These are phyloP conservation scores for Helianthus annuus DNA, from an alignment of 129 eudicot species.

Conservation along the genomic window HanXRQr2.0-SUNRISE NC_035442.2:12403569-12404068, in stretches of 20 bases:
- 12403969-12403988: constrained; percentile 54
- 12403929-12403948: constrained; percentile 38
- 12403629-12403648: no score
- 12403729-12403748: not conserved
- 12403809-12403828: constrained; percentile 77
- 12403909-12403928: constrained; percentile 37
- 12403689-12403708: no score
- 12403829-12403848: constrained; percentile 58
- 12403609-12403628: no score
- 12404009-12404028: constrained; percentile 30
- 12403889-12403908: constrained; percentile 44
- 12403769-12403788: constrained; percentile 66
- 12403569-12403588: no score
- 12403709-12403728: no score
- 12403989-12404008: constrained; percentile 62
- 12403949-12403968: constrained; percentile 59
- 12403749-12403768: not conserved
- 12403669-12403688: no score
- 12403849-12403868: constrained; percentile 66
- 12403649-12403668: no score
- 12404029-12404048: not conserved
- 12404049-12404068: not conserved
- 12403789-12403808: constrained; percentile 83
- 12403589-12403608: no score
- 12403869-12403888: constrained; percentile 80